Evolutionary conservation across 2,329 filamentous ascomycete species (phyloP).

Genomic region (Xylariaceae sp.): DNA sequence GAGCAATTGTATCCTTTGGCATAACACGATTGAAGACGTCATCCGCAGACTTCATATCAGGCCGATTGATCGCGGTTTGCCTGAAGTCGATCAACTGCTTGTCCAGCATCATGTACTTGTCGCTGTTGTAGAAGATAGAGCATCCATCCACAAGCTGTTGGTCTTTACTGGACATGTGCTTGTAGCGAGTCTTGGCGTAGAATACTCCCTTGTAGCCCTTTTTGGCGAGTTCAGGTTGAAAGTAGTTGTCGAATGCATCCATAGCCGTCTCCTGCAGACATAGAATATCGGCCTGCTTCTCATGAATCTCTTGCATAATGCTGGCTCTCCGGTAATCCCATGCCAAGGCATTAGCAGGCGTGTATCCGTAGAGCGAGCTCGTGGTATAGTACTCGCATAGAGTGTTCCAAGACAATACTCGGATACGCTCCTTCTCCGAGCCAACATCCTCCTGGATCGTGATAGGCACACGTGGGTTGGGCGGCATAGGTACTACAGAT

Average conservation of each 20-base stretch:
- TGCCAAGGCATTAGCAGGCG: constrained; percentile 71
- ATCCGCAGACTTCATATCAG: constrained; percentile 95
- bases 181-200: constrained; percentile 83
- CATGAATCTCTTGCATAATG: constrained; percentile 77
- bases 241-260: constrained; percentile 87
- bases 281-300: constrained; percentile 80
- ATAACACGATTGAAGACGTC: constrained; percentile 98
- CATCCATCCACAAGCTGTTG: constrained; percentile 91
- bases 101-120: constrained; percentile 89
- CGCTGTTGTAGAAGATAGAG: constrained; percentile 93
- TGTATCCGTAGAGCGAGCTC: constrained; percentile 81
- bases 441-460: constrained; percentile 67
- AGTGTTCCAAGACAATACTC: constrained; percentile 91
- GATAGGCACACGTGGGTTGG: constrained; percentile 71
- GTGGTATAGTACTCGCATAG: constrained; percentile 93
- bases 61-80: constrained; percentile 85
- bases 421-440: constrained; percentile 64
- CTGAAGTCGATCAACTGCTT: constrained; percentile 93
- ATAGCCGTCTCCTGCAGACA: constrained; percentile 92
- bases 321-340: constrained; percentile 85
- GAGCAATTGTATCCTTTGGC: constrained; percentile 95
- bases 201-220: constrained; percentile 92
- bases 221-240: constrained; percentile 79
- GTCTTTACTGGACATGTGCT: constrained; percentile 88
- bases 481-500: constrained; percentile 67